Evolutionary conservation across 257 asterid species (phyloP), one percentile per base, ranked within the genome.

Genomic region (Petunia secreta): DNA sequence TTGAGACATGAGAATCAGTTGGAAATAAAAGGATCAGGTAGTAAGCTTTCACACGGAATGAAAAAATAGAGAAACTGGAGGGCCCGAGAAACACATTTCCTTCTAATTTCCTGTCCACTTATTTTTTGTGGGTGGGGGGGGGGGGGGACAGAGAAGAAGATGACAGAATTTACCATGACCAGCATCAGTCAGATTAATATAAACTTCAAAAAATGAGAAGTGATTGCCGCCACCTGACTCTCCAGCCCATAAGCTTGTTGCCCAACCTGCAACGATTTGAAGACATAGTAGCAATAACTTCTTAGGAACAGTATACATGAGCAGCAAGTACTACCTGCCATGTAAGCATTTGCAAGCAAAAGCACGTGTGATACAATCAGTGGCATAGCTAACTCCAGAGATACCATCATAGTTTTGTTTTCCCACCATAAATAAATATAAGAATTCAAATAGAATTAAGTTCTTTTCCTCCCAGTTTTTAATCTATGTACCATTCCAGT

Each of bases 161-260:
- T 34, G 63, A 80, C n/a, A 77, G n/a, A 63, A 65, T 88, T 84
- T 75, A 96, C 99, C 96, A 73, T 94, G 96, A 65, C 99, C 99
- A 83, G 91, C 95, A 77, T 92, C 99, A 14, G 99, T 96, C 83
- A 96, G 90, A 71, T 91, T 94, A 83, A 96, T 88, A 82, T 6
- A 80, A 54, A 96, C 97, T 90, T 86, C 91, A 83, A 94, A 96
- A 83, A 96, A 93, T 3, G 99, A 83, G 85, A 85, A 96, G 41
- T 91, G 94, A 36, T 43, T 73, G 69, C 91, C 89, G 88, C 89
- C 87, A 15, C 92, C 93, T 85, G 98, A 91, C 91, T 93, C 99
- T 78, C 97, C 97, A 75, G 98, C 99, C 79, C 86, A 92, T 82
- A 96, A 92, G 85, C 98, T 85, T 59, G 98, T 92, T 54, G 98